A percentile compares a stretch with the other conserved stretches of the same genome.
Conservation (phyloP, 2,329 filamentous ascomycete genomes). For the Phaeosphaeria sp. region DNA sequence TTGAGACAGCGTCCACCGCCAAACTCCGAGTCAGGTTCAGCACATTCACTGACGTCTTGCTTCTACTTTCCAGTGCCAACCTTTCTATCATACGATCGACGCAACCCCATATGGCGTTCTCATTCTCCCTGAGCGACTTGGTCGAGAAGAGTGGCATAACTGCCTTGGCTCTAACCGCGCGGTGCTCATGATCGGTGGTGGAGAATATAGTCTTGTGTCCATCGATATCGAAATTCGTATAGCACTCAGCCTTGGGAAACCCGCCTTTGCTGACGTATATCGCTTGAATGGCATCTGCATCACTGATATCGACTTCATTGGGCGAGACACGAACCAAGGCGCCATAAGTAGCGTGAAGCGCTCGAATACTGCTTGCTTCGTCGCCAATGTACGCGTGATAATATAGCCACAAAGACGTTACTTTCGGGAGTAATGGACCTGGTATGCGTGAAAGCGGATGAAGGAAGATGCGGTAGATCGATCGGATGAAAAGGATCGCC, state of each 20-base stretch:
- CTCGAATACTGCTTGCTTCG: slow-evolving; percentile 28
- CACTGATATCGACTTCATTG: slow-evolving; percentile 35
- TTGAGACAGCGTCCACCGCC: slow-evolving; percentile 61
- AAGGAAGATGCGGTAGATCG: slow-evolving; percentile 29
- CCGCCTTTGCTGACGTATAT: slow-evolving; percentile 62
- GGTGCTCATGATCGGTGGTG: slow-evolving; percentile 49
- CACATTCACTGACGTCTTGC: slow-evolving; percentile 52
- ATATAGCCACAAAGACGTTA: slow-evolving; percentile 33
- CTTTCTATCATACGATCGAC: slow-evolving; percentile 53
- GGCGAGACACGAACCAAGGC: slow-evolving; percentile 34
- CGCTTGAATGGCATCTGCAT: slow-evolving; percentile 50
- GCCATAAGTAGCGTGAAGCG: slow-evolving; percentile 30
- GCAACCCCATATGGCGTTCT: slow-evolving; percentile 50
- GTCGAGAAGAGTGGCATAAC: slow-evolving; percentile 59
- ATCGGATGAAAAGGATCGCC: slow-evolving; percentile 16
- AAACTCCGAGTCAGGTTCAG: slow-evolving; percentile 58
- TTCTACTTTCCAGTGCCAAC: slow-evolving; percentile 42
- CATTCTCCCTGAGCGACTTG: slow-evolving; percentile 50
- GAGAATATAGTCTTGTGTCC: slow-evolving; percentile 63
- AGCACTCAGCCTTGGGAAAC: slow-evolving; percentile 60
- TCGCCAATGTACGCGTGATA: slow-evolving; percentile 39
- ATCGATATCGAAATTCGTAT: slow-evolving; percentile 65
- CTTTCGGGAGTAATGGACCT: slow-evolving; percentile 28
- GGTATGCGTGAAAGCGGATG: slow-evolving; percentile 33
- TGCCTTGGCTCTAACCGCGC: slow-evolving; percentile 57